A percentile compares a stretch with the other conserved stretches of the same genome.
These are phyloP conservation scores for Xerocomellus dryophilus DNA, from an alignment of 768 basidiomycete genomes.

Conservation along the genomic window DNA sequence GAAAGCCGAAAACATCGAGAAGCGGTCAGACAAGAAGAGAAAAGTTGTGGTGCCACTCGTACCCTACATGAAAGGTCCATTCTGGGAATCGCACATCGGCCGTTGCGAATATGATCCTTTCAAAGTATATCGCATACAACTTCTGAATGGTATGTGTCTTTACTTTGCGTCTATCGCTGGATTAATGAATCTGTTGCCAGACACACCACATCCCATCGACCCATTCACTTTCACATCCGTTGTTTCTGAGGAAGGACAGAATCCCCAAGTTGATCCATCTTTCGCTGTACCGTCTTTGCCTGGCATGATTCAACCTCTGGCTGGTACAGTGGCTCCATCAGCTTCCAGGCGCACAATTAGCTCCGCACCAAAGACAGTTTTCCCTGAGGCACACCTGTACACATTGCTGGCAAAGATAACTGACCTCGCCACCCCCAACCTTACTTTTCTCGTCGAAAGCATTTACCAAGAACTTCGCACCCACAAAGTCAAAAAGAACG, in stretches of 20 bases:
- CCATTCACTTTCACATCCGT: constrained; percentile 73
- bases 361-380: constrained; percentile 49
- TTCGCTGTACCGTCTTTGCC: constrained; percentile 51
- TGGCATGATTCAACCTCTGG: constrained; percentile 29
- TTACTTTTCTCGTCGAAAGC: constrained; percentile 67
- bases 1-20: constrained; percentile 53
- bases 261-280: constrained; percentile 24
- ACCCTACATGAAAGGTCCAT: constrained; percentile 79
- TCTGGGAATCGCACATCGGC: constrained; percentile 71
- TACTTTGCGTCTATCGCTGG: background rate
- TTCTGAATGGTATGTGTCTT: constrained; percentile 73
- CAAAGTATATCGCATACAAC: constrained; percentile 68
- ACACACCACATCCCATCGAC: constrained; percentile 68
- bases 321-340: constrained; percentile 14
- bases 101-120: constrained; percentile 68
- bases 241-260: constrained; percentile 37
- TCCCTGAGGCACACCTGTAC: constrained; percentile 66
- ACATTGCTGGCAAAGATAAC: constrained; percentile 62
- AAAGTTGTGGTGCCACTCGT: constrained; percentile 76
- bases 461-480: constrained; percentile 65
- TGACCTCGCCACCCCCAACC: constrained; percentile 55
- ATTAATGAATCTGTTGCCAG: constrained; percentile 36
- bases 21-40: constrained; percentile 61
- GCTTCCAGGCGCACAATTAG: constrained; percentile 28
- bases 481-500: constrained; percentile 79